Evolutionary conservation across 2,329 filamentous ascomycete species (phyloP), one percentile per base, ranked within the genome.

Genomic region (Cladophialophora immunda): DNA sequence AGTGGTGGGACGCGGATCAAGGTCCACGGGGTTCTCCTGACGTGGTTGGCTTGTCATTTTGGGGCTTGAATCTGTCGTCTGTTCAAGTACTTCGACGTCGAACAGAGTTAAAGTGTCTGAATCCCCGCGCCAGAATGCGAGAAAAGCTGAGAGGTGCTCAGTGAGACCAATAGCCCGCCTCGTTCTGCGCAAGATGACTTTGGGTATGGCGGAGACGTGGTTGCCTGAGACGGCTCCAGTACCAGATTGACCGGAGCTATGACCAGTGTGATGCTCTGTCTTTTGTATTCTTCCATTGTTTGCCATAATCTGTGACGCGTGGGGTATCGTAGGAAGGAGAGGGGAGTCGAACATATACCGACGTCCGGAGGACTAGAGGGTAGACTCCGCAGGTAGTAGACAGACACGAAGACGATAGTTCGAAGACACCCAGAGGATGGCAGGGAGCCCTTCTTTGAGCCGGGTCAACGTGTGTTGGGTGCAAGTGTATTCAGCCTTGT

Each of bases 31-130:
- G 25, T 57, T 25, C 27, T 30, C 55, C 29, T 38, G 55, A 19
- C 30, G 30, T 19, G 29, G 56, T 8, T 27, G 25, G 32, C 17
- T 36, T 4, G n/a, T 29, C 6, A 45, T 41, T 30, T n/a, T 27
- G 52, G 6, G 8, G 27, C 27, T n/a, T 55, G 52, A 32, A 9
- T 27, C 25, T 29, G 27, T 6, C 5, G 25, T 30, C n/a, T 47
- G 13, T 60, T 30, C 52, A n/a, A 22, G 22, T 3, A 55, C 19
- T 34, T 55, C 62, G 9, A 58, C 54, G 17, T 52, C 27, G 8
- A 25, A n/a, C 19, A 64, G 54, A 9, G 54, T 64, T 5, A 64
- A 27, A 22, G 54, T 54, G 32, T 62, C 58, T n/a, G 25, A 15
- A 11, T 34, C 25, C 6, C 58, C 58, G 7, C 8, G 34, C 41